Conservation (phyloP, 495 filamentous ascomycete species). For the Neurospora discreta region DNA sequence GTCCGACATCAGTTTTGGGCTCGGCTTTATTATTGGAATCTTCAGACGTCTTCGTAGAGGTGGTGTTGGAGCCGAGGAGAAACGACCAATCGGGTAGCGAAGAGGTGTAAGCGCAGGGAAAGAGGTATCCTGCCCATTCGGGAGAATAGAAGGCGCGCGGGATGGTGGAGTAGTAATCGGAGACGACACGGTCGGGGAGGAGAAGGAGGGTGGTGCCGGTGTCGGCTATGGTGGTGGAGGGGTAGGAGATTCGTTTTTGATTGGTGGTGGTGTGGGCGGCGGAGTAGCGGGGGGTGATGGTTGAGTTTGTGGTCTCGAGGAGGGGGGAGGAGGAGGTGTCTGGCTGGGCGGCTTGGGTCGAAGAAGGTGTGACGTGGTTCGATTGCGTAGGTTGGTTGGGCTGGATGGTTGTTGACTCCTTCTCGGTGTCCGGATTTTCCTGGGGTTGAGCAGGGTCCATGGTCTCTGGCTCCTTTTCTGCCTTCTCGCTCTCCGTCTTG, state of each 20-base stretch:
- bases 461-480: not conserved
- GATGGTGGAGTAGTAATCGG: constrained; percentile 50
- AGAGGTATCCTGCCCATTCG: constrained; percentile 13
- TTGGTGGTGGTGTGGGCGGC: not conserved
- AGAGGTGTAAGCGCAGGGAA: not conserved
- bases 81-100: constrained; percentile 11
- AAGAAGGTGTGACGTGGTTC: constrained; percentile 19
- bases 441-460: not conserved
- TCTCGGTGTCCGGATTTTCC: not conserved
- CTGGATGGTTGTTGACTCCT: not conserved
- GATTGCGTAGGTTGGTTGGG: not conserved
- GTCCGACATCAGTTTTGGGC: not conserved
- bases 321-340: not conserved
- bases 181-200: constrained; percentile 41
- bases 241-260: constrained; percentile 3
- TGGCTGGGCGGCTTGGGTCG: constrained; percentile 44
- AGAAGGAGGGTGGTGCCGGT: constrained; percentile 60
- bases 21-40: not conserved
- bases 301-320: not conserved
- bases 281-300: not conserved
- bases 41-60: not conserved
- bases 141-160: constrained; percentile 45
- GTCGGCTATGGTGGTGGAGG: constrained; percentile 42
- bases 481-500: not conserved
- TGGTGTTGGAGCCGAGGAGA: not conserved